These are phyloP conservation scores for Solanum microdontum DNA, from an alignment of 257 asterid species.

Conservation along the genomic window DNA sequence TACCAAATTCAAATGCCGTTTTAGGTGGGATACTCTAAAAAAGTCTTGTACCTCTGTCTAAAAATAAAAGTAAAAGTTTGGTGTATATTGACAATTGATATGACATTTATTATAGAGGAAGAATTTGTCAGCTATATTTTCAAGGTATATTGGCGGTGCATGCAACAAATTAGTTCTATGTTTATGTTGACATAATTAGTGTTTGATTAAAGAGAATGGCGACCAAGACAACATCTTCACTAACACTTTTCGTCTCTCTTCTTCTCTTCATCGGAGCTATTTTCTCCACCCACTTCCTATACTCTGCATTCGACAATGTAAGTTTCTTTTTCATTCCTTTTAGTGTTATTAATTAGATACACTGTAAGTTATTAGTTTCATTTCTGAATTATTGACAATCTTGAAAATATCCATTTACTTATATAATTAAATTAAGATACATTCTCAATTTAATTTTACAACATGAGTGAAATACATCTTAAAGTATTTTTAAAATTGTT, in stretches of 20 bases:
- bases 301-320: conserved; percentile 35
- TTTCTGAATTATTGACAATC: too few relatives aligned
- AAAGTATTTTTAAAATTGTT: too few relatives aligned
- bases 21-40: neutral
- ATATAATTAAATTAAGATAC: too few relatives aligned
- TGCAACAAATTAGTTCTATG: neutral
- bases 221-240: conserved; percentile 16
- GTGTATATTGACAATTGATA: neutral
- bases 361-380: too few relatives aligned
- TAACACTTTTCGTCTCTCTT: conserved; percentile 22
- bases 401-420: too few relatives aligned
- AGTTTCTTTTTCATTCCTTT: conserved; percentile 6
- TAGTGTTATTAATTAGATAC: neutral
- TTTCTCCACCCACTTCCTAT: conserved; percentile 60
- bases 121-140: neutral
- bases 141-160: neutral
- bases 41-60: neutral
- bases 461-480: too few relatives aligned
- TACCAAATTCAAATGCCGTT: neutral
- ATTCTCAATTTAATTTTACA: too few relatives aligned
- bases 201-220: neutral
- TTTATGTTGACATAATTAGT: neutral
- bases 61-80: neutral
- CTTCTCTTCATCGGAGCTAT: conserved; percentile 57
- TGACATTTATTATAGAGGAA: neutral